These are phyloP conservation scores for Scenedesmus sp. DNA, from an alignment of 163 green algal genomes.

Conservation along the genomic window DNA sequence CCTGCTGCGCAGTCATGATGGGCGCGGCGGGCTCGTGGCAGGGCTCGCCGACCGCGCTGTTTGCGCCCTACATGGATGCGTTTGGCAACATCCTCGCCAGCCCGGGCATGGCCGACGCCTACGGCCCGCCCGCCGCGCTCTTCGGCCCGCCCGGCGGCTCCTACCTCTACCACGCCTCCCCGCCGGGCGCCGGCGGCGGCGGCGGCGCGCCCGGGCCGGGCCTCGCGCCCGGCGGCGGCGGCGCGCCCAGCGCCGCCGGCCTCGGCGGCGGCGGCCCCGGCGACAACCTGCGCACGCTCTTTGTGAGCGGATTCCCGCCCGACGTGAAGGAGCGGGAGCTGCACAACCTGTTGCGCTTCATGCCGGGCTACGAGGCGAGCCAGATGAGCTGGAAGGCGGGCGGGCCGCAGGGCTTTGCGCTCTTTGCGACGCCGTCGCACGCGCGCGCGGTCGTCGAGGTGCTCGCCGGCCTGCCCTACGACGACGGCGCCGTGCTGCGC, in stretches of 20 bases:
- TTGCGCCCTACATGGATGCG: constrained; percentile 24
- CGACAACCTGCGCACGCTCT: constrained; percentile 87
- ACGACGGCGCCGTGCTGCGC: constrained; percentile 66
- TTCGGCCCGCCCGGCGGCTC: no score
- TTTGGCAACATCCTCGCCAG: constrained; percentile 16
- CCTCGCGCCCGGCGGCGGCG: neutral
- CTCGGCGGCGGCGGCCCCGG: neutral
- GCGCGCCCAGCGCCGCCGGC: no score
- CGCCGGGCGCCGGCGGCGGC: neutral
- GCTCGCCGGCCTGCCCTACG: constrained; percentile 58
- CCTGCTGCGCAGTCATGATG: no score
- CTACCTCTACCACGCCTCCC: no score
- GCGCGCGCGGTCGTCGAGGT: constrained; percentile 45
- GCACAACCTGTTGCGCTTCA: constrained; percentile 91
- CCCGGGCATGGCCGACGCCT: neutral
- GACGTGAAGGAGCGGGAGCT: constrained; percentile 92
- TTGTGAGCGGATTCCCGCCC: constrained; percentile 88
- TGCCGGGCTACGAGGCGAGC: constrained; percentile 87
- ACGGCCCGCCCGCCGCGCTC: constrained; percentile 4
- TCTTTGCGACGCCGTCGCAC: constrained; percentile 65
- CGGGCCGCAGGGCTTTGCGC: constrained; percentile 79
- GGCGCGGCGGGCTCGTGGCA: no score
- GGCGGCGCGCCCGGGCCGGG: constrained; percentile 12
- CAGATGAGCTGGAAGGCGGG: constrained; percentile 56
- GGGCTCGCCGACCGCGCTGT: constrained; percentile 7